These are phyloP conservation scores for Mucor mucedo DNA, from an alignment of 371 early-diverging fungal genomes.

Conservation along the genomic window DNA sequence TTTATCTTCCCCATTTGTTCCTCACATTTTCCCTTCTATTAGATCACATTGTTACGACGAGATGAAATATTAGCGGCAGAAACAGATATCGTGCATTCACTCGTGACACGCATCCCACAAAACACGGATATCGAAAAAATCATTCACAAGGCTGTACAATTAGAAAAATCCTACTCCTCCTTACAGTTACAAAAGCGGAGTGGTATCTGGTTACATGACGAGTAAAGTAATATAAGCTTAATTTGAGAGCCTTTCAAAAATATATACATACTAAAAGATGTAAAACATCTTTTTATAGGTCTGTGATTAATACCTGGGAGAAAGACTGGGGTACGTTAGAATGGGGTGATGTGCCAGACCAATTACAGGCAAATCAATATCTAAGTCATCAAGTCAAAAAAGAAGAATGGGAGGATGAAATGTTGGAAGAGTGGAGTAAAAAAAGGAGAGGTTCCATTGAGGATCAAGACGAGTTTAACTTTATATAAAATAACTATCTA, in stretches of 20 bases:
- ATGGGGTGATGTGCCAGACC: constrained; percentile 52
- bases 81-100: constrained; percentile 63
- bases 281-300: too few relatives aligned
- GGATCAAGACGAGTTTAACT: constrained; percentile 23
- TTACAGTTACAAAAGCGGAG: constrained; percentile 59
- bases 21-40: not conserved
- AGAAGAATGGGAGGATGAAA: constrained; percentile 62
- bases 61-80: constrained; percentile 61
- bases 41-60: constrained; percentile 60
- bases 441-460: constrained; percentile 25
- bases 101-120: constrained; percentile 65
- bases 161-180: constrained; percentile 52
- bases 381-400: constrained; percentile 30
- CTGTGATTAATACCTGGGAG: constrained; percentile 48
- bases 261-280: too few relatives aligned
- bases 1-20: not conserved
- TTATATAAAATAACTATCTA: constrained; percentile 3
- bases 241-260: too few relatives aligned
- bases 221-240: constrained; percentile 16
- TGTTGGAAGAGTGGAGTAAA: constrained; percentile 39
- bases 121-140: constrained; percentile 55
- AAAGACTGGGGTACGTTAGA: constrained; percentile 38
- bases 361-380: constrained; percentile 42
- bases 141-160: constrained; percentile 49
- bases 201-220: constrained; percentile 60